Evolutionary conservation across 352 stramenopile genomes (phyloP).

Genomic region (Pythium coloratum): DNA sequence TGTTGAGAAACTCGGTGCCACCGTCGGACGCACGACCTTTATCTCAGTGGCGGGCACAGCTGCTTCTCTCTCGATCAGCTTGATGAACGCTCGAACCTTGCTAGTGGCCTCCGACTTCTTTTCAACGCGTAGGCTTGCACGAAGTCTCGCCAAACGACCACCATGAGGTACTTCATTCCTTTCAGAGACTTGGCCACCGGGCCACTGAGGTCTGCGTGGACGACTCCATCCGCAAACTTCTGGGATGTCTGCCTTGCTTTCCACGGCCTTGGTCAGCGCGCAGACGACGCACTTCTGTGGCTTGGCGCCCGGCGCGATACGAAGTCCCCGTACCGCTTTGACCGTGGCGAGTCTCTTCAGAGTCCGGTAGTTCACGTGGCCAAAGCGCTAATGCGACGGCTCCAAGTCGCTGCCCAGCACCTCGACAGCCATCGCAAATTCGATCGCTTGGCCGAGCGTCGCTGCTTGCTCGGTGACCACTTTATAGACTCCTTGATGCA

Average conservation of each 20-base stretch:
- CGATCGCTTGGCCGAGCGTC: too few relatives aligned
- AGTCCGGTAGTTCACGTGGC: too few relatives aligned
- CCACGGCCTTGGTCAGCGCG: background rate
- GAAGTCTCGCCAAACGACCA: constrained; percentile 2
- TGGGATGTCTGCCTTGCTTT: background rate
- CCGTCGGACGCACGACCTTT: constrained; percentile 23
- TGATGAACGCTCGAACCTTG: constrained; percentile 2
- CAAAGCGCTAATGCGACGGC: too few relatives aligned
- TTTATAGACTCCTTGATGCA: too few relatives aligned
- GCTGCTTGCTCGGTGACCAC: too few relatives aligned
- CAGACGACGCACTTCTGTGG: constrained; percentile 7
- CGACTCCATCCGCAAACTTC: background rate
- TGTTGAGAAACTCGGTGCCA: constrained; percentile 28
- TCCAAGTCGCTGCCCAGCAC: too few relatives aligned
- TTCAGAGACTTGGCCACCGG: constrained; percentile 2
- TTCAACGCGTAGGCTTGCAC: constrained; percentile 3
- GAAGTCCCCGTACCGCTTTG: too few relatives aligned
- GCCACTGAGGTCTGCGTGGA: constrained; percentile 10
- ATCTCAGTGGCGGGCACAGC: constrained; percentile 4
- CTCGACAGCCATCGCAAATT: too few relatives aligned
- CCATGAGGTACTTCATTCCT: constrained; percentile 10
- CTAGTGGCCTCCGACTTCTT: constrained; percentile 5
- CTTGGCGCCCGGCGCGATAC: background rate
- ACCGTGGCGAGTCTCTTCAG: too few relatives aligned
- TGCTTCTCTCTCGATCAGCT: constrained; percentile 12